Conservation (phyloP, 2,329 filamentous ascomycete genomes). For the Fusarium piperis region DNA sequence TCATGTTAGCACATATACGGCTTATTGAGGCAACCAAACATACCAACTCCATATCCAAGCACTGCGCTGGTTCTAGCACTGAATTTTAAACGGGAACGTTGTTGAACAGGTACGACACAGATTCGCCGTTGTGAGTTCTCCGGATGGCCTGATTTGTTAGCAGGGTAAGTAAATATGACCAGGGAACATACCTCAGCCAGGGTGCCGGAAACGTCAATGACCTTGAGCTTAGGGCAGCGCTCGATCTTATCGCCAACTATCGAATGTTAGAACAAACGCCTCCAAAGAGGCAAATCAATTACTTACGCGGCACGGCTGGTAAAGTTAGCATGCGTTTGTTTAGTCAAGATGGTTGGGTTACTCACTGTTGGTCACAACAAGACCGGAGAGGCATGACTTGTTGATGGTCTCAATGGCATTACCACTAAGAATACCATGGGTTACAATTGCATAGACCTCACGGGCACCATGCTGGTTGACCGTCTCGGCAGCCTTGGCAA, state of each 20-base stretch:
- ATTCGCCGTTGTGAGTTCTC: conserved; percentile 73
- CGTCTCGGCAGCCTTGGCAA: conserved; percentile 85
- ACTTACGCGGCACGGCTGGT: conserved; percentile 50
- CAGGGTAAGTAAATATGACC: background rate
- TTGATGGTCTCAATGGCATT: conserved; percentile 90
- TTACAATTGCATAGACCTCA: conserved; percentile 93
- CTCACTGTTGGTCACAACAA: conserved; percentile 88
- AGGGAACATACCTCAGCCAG: conserved; percentile 63
- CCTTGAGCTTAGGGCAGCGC: conserved; percentile 81
- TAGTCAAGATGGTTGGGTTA: conserved; percentile 10
- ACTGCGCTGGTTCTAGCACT: conserved; percentile 15
- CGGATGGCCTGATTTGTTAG: conserved; percentile 65
- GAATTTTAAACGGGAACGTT: conserved; percentile 64
- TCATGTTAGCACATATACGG: conserved; percentile 21
- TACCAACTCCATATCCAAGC: conserved; percentile 40
- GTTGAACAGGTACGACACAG: conserved; percentile 74
- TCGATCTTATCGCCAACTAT: conserved; percentile 79
- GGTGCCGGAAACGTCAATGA: conserved; percentile 91
- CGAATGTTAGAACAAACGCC: conserved; percentile 7
- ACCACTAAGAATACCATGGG: conserved; percentile 89
- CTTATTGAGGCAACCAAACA: conserved; percentile 10
- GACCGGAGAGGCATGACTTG: conserved; percentile 75
- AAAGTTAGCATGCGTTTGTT: conserved; percentile 32
- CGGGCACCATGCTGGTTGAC: conserved; percentile 87
- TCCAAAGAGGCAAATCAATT: background rate